Evolutionary conservation across 1,139 yeast genomes (phyloP), one percentile per base, ranked within the genome.

Genomic region (Ashbya aceris): DNA sequence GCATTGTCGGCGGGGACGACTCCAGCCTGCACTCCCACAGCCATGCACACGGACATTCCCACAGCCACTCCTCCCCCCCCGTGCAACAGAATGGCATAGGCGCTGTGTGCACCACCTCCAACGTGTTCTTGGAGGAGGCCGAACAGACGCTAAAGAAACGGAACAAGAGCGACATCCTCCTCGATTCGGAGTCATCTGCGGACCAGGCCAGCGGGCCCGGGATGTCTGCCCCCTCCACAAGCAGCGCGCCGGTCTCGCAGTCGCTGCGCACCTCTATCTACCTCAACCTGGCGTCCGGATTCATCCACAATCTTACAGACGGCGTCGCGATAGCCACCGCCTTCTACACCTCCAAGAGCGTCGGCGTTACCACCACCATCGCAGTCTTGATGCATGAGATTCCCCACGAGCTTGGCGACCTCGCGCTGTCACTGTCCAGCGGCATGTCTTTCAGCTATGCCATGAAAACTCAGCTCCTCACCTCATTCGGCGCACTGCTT

Each of bases 351-450:
- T 68, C 78, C 41, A 68, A 70, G 42, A 63, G 61, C 38, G 76
- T 74, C 11, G 87, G 87, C 1, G 74, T 79, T 17, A 70, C 80
- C 4, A 78, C 85, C 1, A 73, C 81, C 28, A 62, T 79, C 29
- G 83, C 85, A 1, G 78, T 80, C 30, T 70, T 79, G 49, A 71
- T 77, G 61, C 89, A 80, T 56, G 87, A 81, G 58, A 73, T 80
- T 39, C 89, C 89, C 8, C 87, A 80, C 55, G 84, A 79, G 53
- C 72, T 80, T 44, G 85, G 86, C 40, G 89, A 81, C 54, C 79
- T 78, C 61, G 85, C 85, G 0, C 62, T 81, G 30, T 62, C 79
- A 45, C 67, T 79, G 43, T 78, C 78, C 50, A 79, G 79, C 20
- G 86, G 86, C 0, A 73, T 77, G 50, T 66, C 80, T 28, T 76